Evolutionary conservation across 2,329 filamentous ascomycete genomes (phyloP), one percentile per base, ranked within the genome.

Genomic region (Colletotrichum kahawae): DNA sequence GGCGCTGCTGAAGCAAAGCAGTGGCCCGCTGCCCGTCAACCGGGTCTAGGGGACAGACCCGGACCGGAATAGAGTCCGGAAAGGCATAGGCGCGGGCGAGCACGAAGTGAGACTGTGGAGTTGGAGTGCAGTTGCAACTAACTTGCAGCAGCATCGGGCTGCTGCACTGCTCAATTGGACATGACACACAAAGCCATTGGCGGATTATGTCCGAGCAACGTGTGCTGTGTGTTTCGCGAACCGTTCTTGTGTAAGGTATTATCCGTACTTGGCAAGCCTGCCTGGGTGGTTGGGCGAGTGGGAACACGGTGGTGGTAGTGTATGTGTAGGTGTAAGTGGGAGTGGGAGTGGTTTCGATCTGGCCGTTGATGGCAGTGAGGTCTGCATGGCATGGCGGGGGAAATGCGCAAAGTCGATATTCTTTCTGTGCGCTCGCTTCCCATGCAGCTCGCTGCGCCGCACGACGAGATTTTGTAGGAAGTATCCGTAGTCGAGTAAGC

Each of bases 391-490:
- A 27, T 27, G 27, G 62, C 62, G 62, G 21, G 21, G 27, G 36
- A 27, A 7, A 21, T 65, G 36, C 16, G 21, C 24, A 29, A 33
- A 51, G 9, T 31, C 21, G 14, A 72, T 24, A 31, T 18, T 59
- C 62, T 69, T 18, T 59, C 62, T 69, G 29, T 69, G 70, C 38
- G 70, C 65, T 72, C 56, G 65, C 70, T 72, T 72, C 65, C 62
- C 65, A 59, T 63, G 56, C 70, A 72, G 65, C 29, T 34, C 18
- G 57, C 65, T 69, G 14, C 51, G 51, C 59, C 51, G 51, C 59
- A 54, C 62, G 43, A 51, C 43, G 51, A 48, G 18, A 21, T 48
- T 43, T 38, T 62, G 14, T n/a, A 62, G 65, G 31, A 63, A n/a
- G 31, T 16, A 36, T 63, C 34, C 33, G 21, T 16, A 29, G 31